Conservation (phyloP, 345 rosid species). For the Triadica sebifera region DNA sequence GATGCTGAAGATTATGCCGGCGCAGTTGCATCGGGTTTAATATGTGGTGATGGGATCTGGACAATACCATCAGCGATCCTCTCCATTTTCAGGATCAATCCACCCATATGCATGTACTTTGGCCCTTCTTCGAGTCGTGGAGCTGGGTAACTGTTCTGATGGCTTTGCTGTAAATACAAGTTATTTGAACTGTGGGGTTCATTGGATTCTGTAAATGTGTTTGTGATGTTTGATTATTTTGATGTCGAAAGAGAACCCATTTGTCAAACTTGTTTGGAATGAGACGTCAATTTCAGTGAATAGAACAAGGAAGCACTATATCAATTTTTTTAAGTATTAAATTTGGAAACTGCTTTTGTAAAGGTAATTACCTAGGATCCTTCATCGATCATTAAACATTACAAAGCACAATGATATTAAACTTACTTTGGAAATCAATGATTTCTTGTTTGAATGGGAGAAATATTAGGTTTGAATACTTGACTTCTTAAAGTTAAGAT, state of each 20-base stretch:
- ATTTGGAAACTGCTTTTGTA: slow-evolving; percentile 16
- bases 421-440: too few species aligned
- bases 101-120: slow-evolving; percentile 92
- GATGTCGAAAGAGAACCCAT: neutral
- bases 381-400: slow-evolving; percentile 17
- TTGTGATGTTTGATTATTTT: neutral
- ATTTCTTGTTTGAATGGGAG: too few species aligned
- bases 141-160: slow-evolving; percentile 7
- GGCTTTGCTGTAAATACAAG: slow-evolving; percentile 8
- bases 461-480: too few species aligned
- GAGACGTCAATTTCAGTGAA: neutral
- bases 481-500: too few species aligned
- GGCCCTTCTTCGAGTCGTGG: slow-evolving; percentile 55
- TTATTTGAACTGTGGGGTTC: slow-evolving; percentile 3
- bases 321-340: too few species aligned
- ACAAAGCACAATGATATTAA: neutral
- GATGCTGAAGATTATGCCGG: slow-evolving; percentile 73
- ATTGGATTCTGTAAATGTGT: slow-evolving; percentile 20
- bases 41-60: slow-evolving; percentile 94
- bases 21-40: slow-evolving; percentile 87
- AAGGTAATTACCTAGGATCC: neutral
- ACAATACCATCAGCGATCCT: slow-evolving; percentile 87
- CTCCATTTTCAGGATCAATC: slow-evolving; percentile 76
- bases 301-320: neutral
- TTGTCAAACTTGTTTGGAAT: neutral